A percentile compares a stretch with the other conserved stretches of the same genome.
phyloP scores from a whole-genome alignment of 2,329 filamentous ascomycete genomes.

The Ophiosphaerella herpotricha region DNA sequence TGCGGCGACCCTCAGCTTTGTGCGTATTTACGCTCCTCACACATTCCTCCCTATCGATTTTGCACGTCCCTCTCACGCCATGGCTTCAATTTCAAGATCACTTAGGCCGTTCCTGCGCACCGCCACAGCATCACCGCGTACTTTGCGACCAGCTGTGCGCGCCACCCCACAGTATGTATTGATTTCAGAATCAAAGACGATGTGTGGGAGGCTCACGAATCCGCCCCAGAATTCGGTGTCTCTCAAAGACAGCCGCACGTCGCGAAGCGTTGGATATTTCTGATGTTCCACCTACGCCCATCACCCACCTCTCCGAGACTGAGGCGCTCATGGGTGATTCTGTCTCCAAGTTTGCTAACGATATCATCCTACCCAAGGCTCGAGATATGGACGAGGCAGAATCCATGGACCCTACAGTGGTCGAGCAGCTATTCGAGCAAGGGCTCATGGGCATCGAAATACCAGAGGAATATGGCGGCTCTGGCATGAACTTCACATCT shows the following conservation, averaged over 20 bases:
- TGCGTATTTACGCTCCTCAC: background rate
- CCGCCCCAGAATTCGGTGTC: constrained; percentile 44
- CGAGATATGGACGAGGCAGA: constrained; percentile 98
- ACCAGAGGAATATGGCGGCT: constrained; percentile 93
- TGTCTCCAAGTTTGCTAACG: constrained; percentile 87
- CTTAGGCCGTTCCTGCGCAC: constrained; percentile 38
- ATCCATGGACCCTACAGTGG: constrained; percentile 82
- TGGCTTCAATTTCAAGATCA: constrained; percentile 40
- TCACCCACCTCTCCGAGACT: constrained; percentile 88
- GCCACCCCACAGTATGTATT: constrained; percentile 36
- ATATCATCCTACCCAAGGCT: constrained; percentile 86
- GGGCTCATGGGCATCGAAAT: constrained; percentile 98
- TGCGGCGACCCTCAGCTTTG: background rate
- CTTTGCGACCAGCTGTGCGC: constrained; percentile 35
- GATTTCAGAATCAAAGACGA: background rate
- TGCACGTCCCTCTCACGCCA: constrained; percentile 6
- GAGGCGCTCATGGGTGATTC: constrained; percentile 88
- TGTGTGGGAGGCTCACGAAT: constrained; percentile 3
- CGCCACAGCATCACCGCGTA: constrained; percentile 30
- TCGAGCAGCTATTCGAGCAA: constrained; percentile 96
- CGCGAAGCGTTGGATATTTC: constrained; percentile 59
- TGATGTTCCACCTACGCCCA: constrained; percentile 84
- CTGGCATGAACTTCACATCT: constrained; percentile 98
- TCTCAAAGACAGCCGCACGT: constrained; percentile 48
- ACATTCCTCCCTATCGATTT: background rate